A percentile compares a stretch with the other conserved stretches of the same genome.
phyloP scores from a whole-genome alignment of 2,329 filamentous ascomycete genomes.

The Hymenoscyphus infarciens region DNA sequence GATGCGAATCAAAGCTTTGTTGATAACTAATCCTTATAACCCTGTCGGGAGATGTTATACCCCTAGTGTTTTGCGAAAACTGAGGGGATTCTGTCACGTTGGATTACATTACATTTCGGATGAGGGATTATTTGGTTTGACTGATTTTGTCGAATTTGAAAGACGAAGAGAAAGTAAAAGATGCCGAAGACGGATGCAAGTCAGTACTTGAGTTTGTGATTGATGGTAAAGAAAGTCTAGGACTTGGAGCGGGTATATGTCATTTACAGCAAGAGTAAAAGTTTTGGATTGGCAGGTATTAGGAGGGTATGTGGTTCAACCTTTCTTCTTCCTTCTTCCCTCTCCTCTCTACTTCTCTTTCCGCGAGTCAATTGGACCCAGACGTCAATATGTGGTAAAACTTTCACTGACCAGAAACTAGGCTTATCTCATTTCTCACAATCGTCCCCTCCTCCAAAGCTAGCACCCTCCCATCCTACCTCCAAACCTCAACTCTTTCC shows the following conservation, averaged over 20 bases:
- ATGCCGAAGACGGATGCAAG: neutral
- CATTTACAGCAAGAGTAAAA: slow-evolving; percentile 4
- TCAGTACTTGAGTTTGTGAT: slow-evolving; percentile 1
- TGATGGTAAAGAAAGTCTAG: neutral
- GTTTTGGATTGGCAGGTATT: slow-evolving; percentile 3
- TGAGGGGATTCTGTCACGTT: slow-evolving; percentile 40
- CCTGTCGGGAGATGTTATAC: slow-evolving; percentile 22
- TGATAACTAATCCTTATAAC: slow-evolving; percentile 38
- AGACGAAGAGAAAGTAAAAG: neutral
- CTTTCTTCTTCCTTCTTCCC: no score
- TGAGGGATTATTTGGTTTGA: slow-evolving; percentile 48
- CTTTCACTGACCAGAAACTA: neutral
- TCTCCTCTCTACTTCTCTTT: no score
- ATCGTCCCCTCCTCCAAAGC: slow-evolving; percentile 6
- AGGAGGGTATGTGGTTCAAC: slow-evolving; percentile 5
- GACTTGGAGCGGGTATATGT: neutral
- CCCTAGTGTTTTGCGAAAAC: slow-evolving; percentile 19
- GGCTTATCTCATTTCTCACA: slow-evolving; percentile 13
- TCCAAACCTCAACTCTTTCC: slow-evolving; percentile 9
- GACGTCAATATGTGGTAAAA: no score
- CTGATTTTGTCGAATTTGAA: slow-evolving; percentile 38
- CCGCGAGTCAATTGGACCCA: no score
- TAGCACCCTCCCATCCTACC: neutral
- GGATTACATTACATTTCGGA: slow-evolving; percentile 45
- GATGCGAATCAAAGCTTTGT: slow-evolving; percentile 32